These are phyloP conservation scores for Cruciata laevipes DNA, from an alignment of 257 asterid genomes.

Conservation along the genomic window DNA sequence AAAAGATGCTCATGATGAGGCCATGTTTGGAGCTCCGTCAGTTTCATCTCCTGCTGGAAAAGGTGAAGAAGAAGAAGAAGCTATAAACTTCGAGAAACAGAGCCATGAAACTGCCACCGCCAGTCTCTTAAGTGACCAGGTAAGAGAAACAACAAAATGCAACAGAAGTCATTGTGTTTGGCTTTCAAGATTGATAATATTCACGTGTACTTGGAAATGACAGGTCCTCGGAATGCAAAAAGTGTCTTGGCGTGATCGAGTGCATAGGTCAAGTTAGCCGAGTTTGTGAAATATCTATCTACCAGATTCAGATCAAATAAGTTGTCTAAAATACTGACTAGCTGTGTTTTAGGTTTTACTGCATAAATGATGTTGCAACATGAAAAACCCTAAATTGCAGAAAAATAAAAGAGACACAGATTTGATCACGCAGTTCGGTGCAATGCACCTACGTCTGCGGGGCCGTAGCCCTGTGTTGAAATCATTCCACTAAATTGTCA, in stretches of 20 bases:
- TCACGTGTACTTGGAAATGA: neutral
- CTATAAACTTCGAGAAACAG: slow-evolving; percentile 16
- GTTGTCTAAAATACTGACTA: too few species aligned
- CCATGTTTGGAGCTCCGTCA: slow-evolving; percentile 75
- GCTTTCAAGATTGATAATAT: neutral
- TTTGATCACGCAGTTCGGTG: too few species aligned
- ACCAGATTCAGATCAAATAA: too few species aligned
- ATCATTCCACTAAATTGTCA: too few species aligned
- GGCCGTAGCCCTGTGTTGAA: too few species aligned
- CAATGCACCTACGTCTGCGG: too few species aligned
- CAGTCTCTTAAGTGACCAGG: slow-evolving; percentile 71
- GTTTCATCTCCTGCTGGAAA: slow-evolving; percentile 30
- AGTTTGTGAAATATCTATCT: too few species aligned
- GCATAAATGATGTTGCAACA: too few species aligned
- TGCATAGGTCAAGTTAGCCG: slow-evolving; percentile 28
- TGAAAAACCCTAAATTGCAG: too few species aligned
- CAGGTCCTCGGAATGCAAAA: slow-evolving; percentile 54
- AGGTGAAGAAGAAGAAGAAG: slow-evolving; percentile 30
- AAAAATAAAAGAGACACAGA: too few species aligned
- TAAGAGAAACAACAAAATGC: slow-evolving; percentile 16
- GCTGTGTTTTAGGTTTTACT: too few species aligned
- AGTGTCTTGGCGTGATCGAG: slow-evolving; percentile 85
- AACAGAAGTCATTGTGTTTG: neutral
- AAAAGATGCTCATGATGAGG: slow-evolving; percentile 75
- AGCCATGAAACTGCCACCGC: slow-evolving; percentile 25